Evolutionary conservation across 2,329 filamentous ascomycete species (phyloP), one percentile per base, ranked within the genome.

Genomic region (Raffaelea albimanens): DNA sequence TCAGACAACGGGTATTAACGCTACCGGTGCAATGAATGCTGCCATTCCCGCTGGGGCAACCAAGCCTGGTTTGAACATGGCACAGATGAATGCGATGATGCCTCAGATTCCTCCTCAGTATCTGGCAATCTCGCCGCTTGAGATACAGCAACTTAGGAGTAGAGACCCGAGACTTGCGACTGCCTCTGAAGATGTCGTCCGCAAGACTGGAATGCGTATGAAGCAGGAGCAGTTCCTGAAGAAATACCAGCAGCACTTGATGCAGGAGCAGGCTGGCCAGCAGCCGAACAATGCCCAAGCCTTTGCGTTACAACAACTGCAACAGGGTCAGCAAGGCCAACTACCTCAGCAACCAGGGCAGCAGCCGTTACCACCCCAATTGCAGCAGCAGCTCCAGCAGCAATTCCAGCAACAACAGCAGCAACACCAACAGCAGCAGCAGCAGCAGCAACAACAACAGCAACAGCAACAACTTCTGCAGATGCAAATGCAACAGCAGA

Each of bases 391-490:
- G 13, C 41, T 44, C 11, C 46, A 36, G 13, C 36, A 38, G 18
- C 40, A 49, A 52, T 52, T 42, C 18, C 42, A 43, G n/a, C 68
- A 68, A 50, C 67, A 63, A 44, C 68, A 68, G 50, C 66, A 67
- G 13, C 67, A 65, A 31, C 61, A 63, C 21, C 60, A 62, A 25
- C 58, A 55, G 38, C 52, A 55, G 39, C 54, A 41, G 18, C 48
- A 46, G 40, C 45, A 33, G 8, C 49, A 51, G 16, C 47, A 41
- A 7, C 44, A 48, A 23, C 50, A 45, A 25, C 40, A 45, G 25
- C 48, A 48, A 7, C 45, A 47, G 29, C 42, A 47, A 31, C 48
- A 50, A n/a, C 43, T 34, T 33, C 52, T 47, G 29, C 53, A 54
- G 29, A 53, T 53, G 39, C 47, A 52, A 40, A 48, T 53, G 45